A percentile compares a stretch with the other conserved stretches of the same genome.
Conservation (phyloP, 2,329 filamentous ascomycete genomes). For the Thelonectria blattea region DNA sequence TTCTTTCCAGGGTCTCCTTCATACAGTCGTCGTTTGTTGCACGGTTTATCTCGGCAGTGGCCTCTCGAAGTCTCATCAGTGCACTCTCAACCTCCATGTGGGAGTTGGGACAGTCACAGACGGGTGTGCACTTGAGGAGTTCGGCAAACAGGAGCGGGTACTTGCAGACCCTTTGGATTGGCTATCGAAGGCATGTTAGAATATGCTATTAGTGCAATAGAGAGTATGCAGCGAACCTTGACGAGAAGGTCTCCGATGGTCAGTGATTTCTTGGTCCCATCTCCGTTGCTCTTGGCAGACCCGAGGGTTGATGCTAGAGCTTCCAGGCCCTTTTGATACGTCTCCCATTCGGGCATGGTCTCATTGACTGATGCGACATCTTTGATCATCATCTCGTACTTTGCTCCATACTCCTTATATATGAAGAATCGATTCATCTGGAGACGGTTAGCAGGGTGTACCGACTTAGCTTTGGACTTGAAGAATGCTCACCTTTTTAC, state of each 20-base stretch:
- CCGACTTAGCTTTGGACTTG: neutral
- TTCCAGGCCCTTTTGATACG: slow-evolving; percentile 86
- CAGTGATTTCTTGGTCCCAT: slow-evolving; percentile 74
- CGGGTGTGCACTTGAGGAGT: slow-evolving; percentile 81
- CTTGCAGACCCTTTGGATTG: slow-evolving; percentile 89
- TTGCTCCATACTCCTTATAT: slow-evolving; percentile 91
- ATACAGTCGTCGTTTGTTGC: slow-evolving; percentile 79
- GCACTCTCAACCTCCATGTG: slow-evolving; percentile 81
- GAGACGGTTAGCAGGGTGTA: neutral
- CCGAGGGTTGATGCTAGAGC: slow-evolving; percentile 77
- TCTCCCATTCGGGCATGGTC: slow-evolving; percentile 74
- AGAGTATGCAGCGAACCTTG: slow-evolving; percentile 65
- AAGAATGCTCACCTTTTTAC: slow-evolving; percentile 56
- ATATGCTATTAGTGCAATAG: neutral
- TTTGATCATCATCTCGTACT: slow-evolving; percentile 84
- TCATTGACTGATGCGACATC: slow-evolving; percentile 75
- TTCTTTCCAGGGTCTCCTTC: slow-evolving; percentile 76
- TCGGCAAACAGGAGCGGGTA: slow-evolving; percentile 89
- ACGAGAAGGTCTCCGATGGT: slow-evolving; percentile 87
- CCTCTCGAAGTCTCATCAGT: slow-evolving; percentile 73
- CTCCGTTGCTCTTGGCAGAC: slow-evolving; percentile 68
- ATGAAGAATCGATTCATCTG: slow-evolving; percentile 82
- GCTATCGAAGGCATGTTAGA: slow-evolving; percentile 55
- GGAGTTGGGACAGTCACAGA: slow-evolving; percentile 82
- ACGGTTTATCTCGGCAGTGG: slow-evolving; percentile 80